Evolutionary conservation across 768 basidiomycete genomes (phyloP).

Genomic region (Tricholoma hemisulphureum): DNA sequence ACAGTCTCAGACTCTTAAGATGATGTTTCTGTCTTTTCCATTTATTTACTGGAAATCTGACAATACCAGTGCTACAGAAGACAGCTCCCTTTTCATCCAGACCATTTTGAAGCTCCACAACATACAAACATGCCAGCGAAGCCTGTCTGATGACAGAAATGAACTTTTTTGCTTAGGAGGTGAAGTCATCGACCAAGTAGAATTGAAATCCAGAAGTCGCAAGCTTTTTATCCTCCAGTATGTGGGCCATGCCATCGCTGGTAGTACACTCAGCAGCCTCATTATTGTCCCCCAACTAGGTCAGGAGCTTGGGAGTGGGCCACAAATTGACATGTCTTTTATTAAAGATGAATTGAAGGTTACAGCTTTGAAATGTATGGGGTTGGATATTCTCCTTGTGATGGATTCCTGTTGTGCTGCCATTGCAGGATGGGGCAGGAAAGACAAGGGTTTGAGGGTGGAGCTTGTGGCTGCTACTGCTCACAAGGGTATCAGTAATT

Average conservation of each 20-base stretch:
- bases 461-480: constrained; percentile 16
- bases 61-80: background rate
- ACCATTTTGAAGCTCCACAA: background rate
- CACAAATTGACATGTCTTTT: background rate
- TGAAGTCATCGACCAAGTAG: background rate
- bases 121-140: background rate
- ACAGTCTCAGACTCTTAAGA: background rate
- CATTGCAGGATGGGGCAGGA: constrained; percentile 13
- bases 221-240: background rate
- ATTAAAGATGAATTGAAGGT: background rate
- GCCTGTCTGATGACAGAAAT: background rate
- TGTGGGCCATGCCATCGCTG: background rate
- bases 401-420: constrained; percentile 13
- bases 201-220: background rate
- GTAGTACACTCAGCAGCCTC: background rate
- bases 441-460: constrained; percentile 16
- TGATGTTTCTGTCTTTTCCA: background rate
- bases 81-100: background rate
- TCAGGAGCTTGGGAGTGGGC: background rate
- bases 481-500: constrained; percentile 16
- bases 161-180: background rate
- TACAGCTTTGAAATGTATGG: constrained; percentile 5
- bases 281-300: background rate
- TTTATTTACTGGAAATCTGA: background rate
- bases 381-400: constrained; percentile 15